Base-by-base conservation (phyloP, 2,329 filamentous ascomycete genomes). In the Aspergillus pseudonomiae region DNA sequence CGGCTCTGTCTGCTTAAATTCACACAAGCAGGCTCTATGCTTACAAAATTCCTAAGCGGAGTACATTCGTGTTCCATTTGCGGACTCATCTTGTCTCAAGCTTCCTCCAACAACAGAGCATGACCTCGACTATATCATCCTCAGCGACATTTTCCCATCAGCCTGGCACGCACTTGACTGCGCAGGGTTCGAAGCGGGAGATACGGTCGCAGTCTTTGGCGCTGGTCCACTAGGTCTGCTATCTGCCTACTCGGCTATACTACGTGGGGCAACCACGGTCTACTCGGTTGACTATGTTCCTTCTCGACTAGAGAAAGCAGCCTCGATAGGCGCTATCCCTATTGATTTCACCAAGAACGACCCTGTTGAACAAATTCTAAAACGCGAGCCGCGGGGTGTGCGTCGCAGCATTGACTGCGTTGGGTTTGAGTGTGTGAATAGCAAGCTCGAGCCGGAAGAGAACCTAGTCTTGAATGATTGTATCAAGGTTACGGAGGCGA, bases 181-280 rank as follows among this genome's bases (percentile, higher is more conserved):
- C 63, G 72, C 77, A 10, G 77, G 77, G 11, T 81, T 81, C 67
- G 57, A 76, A 60, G 67, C 79, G 0, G 80, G 80, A 14, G 88
- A 90, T 68, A 83, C 79, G 16, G 82, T 90, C 2, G 87, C 86
- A 0, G 82, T 90, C 2, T 90, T 89, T 63, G 88, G 88, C 1
- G 86, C 85, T 1, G 86, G 88, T 0, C 88, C 88, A 0, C 86
- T 90, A 1, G 88, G 88, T 1, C 73, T 89, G 2, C 88, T 90
- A 84, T 85, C 87, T 6, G 88, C 88, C 1, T 90, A 90, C 75
- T 88, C 84, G 0, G 88, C 84, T 0, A 74, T 85, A 0, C 75
- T 90, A 3, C 81, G 88, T 1, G 88, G 88, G 1, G 88, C 88
- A 1, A 85, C 82, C 11, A 81, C 78, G 9, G 85, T 90, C 0